phyloP scores from a whole-genome alignment of 495 filamentous ascomycete species.

The Tricharina praecox region DNA sequence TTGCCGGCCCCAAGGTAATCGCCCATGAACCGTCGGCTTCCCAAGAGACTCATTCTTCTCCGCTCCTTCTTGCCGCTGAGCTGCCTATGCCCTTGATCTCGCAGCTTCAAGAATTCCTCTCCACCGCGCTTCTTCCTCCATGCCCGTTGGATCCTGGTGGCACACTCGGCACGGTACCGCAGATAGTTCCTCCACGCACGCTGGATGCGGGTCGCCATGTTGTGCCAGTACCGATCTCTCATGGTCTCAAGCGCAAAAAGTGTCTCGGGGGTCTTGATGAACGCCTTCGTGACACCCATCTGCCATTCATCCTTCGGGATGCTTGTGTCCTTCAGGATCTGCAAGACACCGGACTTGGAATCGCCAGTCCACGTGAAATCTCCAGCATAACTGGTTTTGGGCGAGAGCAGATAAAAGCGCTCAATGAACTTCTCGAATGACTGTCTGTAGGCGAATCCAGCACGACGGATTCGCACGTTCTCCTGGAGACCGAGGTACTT shows the following conservation, averaged over 20 bases:
- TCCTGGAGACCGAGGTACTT: constrained; percentile 98
- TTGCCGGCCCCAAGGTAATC: constrained; percentile 86
- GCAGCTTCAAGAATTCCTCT: constrained; percentile 66
- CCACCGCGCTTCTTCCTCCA: constrained; percentile 85
- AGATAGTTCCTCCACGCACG: constrained; percentile 94
- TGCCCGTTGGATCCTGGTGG: constrained; percentile 82
- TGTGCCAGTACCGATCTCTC: constrained; percentile 96
- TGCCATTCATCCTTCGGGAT: constrained; percentile 94
- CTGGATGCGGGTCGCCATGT: constrained; percentile 97
- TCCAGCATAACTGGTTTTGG: constrained; percentile 85
- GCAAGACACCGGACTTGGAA: constrained; percentile 67
- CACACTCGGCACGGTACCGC: constrained; percentile 78
- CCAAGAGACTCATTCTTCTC: constrained; percentile 72
- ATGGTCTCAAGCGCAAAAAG: constrained; percentile 94
- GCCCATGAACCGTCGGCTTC: constrained; percentile 80
- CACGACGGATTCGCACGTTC: constrained; percentile 93
- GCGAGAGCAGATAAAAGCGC: constrained; percentile 88
- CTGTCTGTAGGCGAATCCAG: constrained; percentile 93
- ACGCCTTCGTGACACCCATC: constrained; percentile 90
- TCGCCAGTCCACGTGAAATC: constrained; percentile 94
- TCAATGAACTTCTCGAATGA: constrained; percentile 98
- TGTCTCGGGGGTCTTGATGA: constrained; percentile 97
- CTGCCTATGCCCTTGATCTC: constrained; percentile 77
- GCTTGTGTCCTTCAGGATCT: constrained; percentile 88
- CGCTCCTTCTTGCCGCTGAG: constrained; percentile 78